Conservation (phyloP, 176 grass and related monocot species). For the Avena eriantha region DNA sequence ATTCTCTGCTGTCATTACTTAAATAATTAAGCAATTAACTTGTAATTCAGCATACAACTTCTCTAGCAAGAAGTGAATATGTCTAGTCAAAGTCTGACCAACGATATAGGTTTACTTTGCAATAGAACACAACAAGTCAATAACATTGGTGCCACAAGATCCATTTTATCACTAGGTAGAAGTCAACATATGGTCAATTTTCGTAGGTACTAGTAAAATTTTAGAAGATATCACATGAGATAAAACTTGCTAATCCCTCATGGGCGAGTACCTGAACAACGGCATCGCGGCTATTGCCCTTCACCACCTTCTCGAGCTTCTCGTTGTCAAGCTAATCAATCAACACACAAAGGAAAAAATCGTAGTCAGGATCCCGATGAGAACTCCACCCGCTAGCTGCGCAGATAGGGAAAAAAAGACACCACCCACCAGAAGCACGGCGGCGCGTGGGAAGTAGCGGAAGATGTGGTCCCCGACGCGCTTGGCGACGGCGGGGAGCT, state of each 20-base stretch:
- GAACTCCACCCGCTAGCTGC: not conserved
- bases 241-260: not conserved
- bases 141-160: not conserved
- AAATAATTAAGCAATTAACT: not conserved
- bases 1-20: not conserved
- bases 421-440: slow-evolving; percentile 71
- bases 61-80: not conserved
- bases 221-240: not conserved
- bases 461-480: slow-evolving; percentile 95
- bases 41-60: not conserved
- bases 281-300: slow-evolving; percentile 54
- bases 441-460: slow-evolving; percentile 85
- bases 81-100: not conserved
- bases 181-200: not conserved
- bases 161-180: not conserved
- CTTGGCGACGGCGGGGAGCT: slow-evolving; percentile 78
- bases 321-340: slow-evolving; percentile 76
- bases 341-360: slow-evolving; percentile 7
- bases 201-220: not conserved
- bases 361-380: not conserved
- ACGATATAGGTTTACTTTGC: not conserved
- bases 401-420: not conserved
- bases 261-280: slow-evolving; percentile 60
- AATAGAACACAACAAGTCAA: not conserved
- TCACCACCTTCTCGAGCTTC: slow-evolving; percentile 69